Evolutionary conservation across 2,329 filamentous ascomycete species (phyloP), one percentile per base, ranked within the genome.

Genomic region (Furcasterigmium sp.): DNA sequence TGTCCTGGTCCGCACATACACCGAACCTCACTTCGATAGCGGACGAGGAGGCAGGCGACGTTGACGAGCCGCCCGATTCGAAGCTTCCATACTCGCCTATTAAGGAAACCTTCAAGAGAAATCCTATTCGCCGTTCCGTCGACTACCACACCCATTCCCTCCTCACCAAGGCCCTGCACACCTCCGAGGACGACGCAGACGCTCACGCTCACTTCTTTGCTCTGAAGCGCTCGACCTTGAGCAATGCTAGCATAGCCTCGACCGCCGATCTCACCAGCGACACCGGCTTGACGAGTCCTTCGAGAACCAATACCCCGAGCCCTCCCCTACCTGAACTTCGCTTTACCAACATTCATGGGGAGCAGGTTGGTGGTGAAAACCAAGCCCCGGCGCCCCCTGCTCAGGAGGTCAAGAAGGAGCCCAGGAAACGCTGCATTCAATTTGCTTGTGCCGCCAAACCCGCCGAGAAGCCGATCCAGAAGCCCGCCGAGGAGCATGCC

Each of bases 241-340:
- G 88, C 70, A 91, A 84, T 58, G 70, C 82, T 52, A 95, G 90
- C 66, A 68, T 85, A 46, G 76, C 87, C 37, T 95, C 91, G 2
- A 94, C 89, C 3, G 87, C 87, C 29, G 91, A 96, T 51, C 74
- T 97, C 45, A 96, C 90, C n/a, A 96, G 91, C 64, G 93, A 96
- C 57, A 93, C 87, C 45, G 91, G 88, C 46, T 69, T 94, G 46
- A 95, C 91, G 15, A 96, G 89, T 56, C 90, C 91, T 34, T 85
- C 88, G n/a, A 76, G 89, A 44, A 87, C 88, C 28, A 89, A 81
- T 61, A 91, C 89, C 0, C 89, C 91, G 1, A 97, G 91, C 58
- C 91, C 93, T 15, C 89, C 89, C n/a, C 72, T 84, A 3, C 81
- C 82, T 5, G 74, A 82, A 15, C 70, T 78, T 41, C 66, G 69